Percentiles rank a stretch among this genome's conserved stretches.
These are phyloP conservation scores for Aphanomyces astaci DNA, from an alignment of 352 stramenopile genomes.

Conservation along the genomic window DNA sequence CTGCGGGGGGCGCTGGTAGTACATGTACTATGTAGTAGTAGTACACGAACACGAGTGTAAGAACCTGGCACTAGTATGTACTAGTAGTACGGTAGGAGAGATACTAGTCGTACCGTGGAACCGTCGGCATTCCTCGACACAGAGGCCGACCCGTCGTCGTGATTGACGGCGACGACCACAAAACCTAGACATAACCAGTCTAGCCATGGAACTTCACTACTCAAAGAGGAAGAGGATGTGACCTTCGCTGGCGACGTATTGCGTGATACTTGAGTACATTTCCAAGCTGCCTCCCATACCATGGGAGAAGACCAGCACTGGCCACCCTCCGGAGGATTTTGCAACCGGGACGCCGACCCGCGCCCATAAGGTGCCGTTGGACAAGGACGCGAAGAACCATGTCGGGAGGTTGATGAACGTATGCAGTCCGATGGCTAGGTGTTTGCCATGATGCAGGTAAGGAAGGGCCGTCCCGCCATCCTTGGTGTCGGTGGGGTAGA, in stretches of 20 bases:
- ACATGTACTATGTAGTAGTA: constrained; percentile 37
- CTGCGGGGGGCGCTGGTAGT: constrained; percentile 49
- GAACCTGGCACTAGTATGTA: too few species aligned
- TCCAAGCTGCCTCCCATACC: constrained; percentile 48
- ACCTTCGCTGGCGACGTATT: constrained; percentile 59
- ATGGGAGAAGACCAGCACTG: constrained; percentile 55
- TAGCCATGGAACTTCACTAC: neutral
- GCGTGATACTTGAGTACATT: constrained; percentile 51
- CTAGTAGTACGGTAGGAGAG: too few species aligned
- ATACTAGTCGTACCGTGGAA: constrained; percentile 4
- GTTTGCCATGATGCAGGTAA: constrained; percentile 47
- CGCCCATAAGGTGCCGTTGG: constrained; percentile 40
- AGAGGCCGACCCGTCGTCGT: constrained; percentile 55
- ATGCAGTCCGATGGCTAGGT: constrained; percentile 42
- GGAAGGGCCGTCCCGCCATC: constrained; percentile 8
- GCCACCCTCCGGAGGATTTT: constrained; percentile 31
- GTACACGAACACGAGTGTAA: too few species aligned
- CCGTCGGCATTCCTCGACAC: constrained; percentile 36
- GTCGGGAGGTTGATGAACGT: constrained; percentile 40
- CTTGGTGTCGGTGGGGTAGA: constrained; percentile 36
- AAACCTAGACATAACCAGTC: neutral
- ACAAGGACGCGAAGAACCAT: constrained; percentile 49
- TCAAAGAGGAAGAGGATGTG: neutral
- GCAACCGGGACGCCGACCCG: constrained; percentile 35
- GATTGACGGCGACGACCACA: constrained; percentile 49